Conservation (phyloP, 192 early-diverging fungal genomes). For the Entrophospora sp. region DNA sequence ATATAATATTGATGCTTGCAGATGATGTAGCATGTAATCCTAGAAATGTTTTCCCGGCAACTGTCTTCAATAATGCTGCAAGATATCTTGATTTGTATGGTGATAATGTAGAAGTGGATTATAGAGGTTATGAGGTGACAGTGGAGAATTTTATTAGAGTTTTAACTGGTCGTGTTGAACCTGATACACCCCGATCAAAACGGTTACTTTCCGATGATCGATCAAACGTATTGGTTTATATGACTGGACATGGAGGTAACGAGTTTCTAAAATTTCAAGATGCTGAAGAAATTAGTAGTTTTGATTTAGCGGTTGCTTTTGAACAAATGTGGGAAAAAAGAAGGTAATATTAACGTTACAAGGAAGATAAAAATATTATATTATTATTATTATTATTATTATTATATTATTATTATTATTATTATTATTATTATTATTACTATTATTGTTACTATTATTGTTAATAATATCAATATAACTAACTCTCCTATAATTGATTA, state of each 20-base stretch:
- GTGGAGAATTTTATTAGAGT: constrained; percentile 97
- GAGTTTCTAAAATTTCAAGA: constrained; percentile 99
- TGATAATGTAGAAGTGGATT: constrained; percentile 96
- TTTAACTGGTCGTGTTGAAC: constrained; percentile 78
- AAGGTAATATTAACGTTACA: constrained; percentile 33
- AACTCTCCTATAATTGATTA: too few relatives aligned
- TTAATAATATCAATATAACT: too few relatives aligned
- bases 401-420: too few relatives aligned
- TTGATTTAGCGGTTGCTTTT: constrained; percentile 95
- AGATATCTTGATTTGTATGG: constrained; percentile 86
- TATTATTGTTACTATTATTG: too few relatives aligned
- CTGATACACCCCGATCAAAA: constrained; percentile 87
- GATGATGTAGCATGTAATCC: constrained; percentile 99
- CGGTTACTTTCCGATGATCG: constrained; percentile 91
- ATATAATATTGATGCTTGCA: constrained; percentile 98
- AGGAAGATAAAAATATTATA: too few relatives aligned
- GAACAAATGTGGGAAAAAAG: constrained; percentile 97
- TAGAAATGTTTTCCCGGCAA: constrained; percentile 84
- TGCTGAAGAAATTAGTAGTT: constrained; percentile 90
- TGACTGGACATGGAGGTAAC: constrained; percentile 99
- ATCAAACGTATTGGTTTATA: constrained; percentile 92
- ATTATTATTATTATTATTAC: too few relatives aligned
- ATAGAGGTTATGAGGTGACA: constrained; percentile 97
- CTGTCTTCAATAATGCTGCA: constrained; percentile 86
- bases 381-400: too few relatives aligned